Evolutionary conservation across 768 basidiomycete genomes (phyloP).

Genomic region (Russula sp.): DNA sequence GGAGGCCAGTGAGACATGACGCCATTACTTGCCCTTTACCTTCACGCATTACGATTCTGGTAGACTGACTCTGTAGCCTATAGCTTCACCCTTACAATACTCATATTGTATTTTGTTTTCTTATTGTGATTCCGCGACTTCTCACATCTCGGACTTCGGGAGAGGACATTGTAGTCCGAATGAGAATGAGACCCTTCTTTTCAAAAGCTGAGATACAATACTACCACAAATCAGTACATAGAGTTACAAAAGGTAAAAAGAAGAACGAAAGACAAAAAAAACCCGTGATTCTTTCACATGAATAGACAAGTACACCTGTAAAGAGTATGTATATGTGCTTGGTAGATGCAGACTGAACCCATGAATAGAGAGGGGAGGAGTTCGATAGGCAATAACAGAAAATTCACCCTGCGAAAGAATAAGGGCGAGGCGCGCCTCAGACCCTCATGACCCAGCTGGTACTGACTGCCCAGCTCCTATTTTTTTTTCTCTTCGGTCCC

Average conservation of each 20-base stretch:
- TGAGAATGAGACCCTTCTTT: neutral
- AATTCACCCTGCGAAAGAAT: neutral
- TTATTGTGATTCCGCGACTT: neutral
- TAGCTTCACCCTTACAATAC: neutral
- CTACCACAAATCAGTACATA: constrained; percentile 17
- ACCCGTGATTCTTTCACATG: constrained; percentile 3
- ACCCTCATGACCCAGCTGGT: neutral
- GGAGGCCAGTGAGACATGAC: constrained; percentile 47
- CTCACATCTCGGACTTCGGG: neutral
- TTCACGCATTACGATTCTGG: neutral
- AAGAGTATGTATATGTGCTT: constrained; percentile 19
- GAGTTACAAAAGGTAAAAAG: constrained; percentile 14
- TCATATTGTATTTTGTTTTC: neutral
- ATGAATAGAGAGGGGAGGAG: neutral
- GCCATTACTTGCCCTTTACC: neutral
- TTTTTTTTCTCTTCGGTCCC: neutral
- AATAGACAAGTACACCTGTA: constrained; percentile 5
- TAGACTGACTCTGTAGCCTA: neutral
- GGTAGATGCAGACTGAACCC: constrained; percentile 17
- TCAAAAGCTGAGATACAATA: constrained; percentile 17
- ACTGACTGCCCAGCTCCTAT: neutral
- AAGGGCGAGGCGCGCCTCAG: neutral
- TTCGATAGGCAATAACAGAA: neutral
- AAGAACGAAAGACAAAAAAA: neutral
- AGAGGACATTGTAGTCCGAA: no score